Conservation (phyloP, 768 basidiomycete genomes). For the Mycena venus region DNA sequence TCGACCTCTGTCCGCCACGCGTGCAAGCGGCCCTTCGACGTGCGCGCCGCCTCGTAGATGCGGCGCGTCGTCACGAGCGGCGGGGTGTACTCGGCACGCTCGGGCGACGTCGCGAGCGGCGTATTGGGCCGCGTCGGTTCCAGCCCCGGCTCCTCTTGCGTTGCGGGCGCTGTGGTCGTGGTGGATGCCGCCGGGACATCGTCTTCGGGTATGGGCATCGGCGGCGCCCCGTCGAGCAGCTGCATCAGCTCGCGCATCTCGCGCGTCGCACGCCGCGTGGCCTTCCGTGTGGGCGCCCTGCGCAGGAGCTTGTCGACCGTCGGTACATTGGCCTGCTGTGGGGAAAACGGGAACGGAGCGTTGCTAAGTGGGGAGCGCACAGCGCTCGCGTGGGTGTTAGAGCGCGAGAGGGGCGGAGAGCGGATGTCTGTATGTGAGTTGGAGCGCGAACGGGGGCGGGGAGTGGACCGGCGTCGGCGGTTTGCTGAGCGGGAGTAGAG, state of each 20-base stretch:
- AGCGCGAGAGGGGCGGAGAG: background rate
- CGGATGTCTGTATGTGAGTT: background rate
- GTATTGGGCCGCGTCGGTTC: slow-evolving; percentile 7
- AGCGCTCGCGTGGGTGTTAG: background rate
- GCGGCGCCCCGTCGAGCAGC: background rate
- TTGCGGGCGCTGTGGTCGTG: background rate
- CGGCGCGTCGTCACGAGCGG: slow-evolving; percentile 31
- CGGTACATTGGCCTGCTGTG: background rate
- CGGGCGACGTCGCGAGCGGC: background rate
- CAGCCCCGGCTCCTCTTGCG: background rate
- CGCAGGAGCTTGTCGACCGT: background rate
- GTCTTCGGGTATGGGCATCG: background rate
- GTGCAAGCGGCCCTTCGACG: background rate
- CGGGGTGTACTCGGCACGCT: background rate
- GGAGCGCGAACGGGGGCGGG: background rate
- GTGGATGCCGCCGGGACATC: background rate
- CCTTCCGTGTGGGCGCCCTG: background rate
- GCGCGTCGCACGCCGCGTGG: slow-evolving; percentile 6
- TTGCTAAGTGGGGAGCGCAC: background rate
- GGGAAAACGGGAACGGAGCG: background rate
- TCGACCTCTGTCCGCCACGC: slow-evolving; percentile 29
- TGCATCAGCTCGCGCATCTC: slow-evolving; percentile 17
- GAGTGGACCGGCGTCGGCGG: background rate
- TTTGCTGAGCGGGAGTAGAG: slow-evolving; percentile 4
- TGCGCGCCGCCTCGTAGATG: slow-evolving; percentile 32